Evolutionary conservation across 2,329 filamentous ascomycete species (phyloP).

Genomic region (Orbilia quercus): DNA sequence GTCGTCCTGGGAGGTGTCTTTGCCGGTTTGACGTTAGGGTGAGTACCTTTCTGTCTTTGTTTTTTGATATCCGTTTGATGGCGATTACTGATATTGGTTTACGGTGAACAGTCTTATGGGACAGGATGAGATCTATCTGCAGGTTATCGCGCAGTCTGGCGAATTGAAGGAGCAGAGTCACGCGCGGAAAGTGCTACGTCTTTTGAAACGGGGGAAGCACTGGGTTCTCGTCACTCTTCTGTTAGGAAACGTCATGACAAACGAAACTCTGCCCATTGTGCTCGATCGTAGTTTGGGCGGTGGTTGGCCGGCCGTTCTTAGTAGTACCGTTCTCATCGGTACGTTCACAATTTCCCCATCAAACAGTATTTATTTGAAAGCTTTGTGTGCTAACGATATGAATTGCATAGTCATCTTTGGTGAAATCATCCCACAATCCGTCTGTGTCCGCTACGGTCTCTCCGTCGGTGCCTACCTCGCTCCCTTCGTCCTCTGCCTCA

Average conservation of each 20-base stretch:
- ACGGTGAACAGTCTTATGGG: constrained; percentile 62
- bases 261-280: constrained; percentile 94
- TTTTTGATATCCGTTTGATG: too few species aligned
- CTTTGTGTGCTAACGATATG: neutral
- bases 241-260: constrained; percentile 96
- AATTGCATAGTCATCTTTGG: constrained; percentile 85
- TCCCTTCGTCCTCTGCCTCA: constrained; percentile 79
- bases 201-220: constrained; percentile 90
- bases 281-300: constrained; percentile 93
- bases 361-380: constrained; percentile 36
- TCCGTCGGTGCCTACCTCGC: constrained; percentile 95
- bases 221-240: constrained; percentile 97
- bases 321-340: constrained; percentile 94
- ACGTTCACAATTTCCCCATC: constrained; percentile 61
- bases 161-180: constrained; percentile 87
- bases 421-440: constrained; percentile 92
- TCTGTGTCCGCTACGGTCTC: constrained; percentile 94
- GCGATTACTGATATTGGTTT: constrained; percentile 9
- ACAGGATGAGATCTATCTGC: constrained; percentile 94
- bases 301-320: constrained; percentile 91
- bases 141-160: constrained; percentile 88
- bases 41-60: constrained; percentile 63
- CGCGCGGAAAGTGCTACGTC: constrained; percentile 79
- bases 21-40: constrained; percentile 91
- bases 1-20: constrained; percentile 92